Percentiles rank a stretch among this genome's conserved stretches.
phyloP scores from a whole-genome alignment of 2,329 filamentous ascomycete species.

The Pseudogymnoascus sp. region DNA sequence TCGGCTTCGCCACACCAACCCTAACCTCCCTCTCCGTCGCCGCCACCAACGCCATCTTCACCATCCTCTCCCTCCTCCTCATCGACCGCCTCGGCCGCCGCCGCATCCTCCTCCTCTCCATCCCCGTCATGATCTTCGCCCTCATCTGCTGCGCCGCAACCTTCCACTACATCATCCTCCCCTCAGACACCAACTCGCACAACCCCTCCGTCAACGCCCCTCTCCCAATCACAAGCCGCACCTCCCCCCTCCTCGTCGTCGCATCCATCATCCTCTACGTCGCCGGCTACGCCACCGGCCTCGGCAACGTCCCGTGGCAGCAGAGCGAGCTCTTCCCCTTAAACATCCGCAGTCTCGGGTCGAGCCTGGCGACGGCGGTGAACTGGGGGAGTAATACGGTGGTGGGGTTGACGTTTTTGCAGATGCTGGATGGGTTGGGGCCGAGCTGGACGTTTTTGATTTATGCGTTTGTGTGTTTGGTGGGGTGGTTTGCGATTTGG shows the following conservation, averaged over 20 bases:
- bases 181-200: slow-evolving; percentile 19
- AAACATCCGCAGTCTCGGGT: slow-evolving; percentile 63
- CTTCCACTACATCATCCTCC: slow-evolving; percentile 53
- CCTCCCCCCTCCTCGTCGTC: slow-evolving; percentile 53
- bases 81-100: slow-evolving; percentile 76
- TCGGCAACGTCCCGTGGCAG: slow-evolving; percentile 95
- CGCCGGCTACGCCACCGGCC: slow-evolving; percentile 73
- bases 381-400: slow-evolving; percentile 87
- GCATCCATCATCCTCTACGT: slow-evolving; percentile 75
- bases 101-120: slow-evolving; percentile 70
- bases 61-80: slow-evolving; percentile 62
- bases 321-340: slow-evolving; percentile 87
- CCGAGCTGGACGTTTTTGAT: slow-evolving; percentile 70
- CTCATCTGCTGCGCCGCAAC: slow-evolving; percentile 63
- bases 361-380: slow-evolving; percentile 66
- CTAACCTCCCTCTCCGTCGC: slow-evolving; percentile 74
- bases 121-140: slow-evolving; percentile 75
- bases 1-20: slow-evolving; percentile 72
- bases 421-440: slow-evolving; percentile 70
- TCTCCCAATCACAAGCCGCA: slow-evolving; percentile 19
- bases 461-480: slow-evolving; percentile 65
- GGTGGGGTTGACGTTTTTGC: slow-evolving; percentile 78
- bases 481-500: slow-evolving; percentile 63
- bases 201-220: slow-evolving; percentile 23
- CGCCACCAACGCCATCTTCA: slow-evolving; percentile 75